These are phyloP conservation scores for Phytophthora europaea DNA, from an alignment of 352 stramenopile genomes.

Conservation along the genomic window DNA sequence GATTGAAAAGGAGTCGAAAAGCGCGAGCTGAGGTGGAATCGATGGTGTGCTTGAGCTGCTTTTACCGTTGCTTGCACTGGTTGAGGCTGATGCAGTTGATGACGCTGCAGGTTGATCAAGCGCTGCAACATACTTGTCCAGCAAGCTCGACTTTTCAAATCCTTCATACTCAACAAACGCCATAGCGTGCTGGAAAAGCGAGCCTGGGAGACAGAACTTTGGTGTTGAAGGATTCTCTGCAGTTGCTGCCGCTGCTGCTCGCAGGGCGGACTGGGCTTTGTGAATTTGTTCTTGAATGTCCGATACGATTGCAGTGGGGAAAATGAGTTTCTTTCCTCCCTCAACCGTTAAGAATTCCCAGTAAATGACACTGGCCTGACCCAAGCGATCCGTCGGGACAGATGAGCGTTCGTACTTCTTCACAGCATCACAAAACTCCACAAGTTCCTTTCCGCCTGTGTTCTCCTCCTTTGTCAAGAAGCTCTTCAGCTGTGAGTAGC, in stretches of 20 bases:
- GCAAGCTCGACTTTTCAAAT: conserved; percentile 75
- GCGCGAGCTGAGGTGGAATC: conserved; percentile 77
- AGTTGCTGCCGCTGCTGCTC: conserved; percentile 15
- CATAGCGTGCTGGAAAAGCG: conserved; percentile 81
- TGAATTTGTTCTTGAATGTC: conserved; percentile 79
- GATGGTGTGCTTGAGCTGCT: conserved; percentile 34
- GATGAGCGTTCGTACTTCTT: conserved; percentile 86
- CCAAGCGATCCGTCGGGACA: conserved; percentile 73
- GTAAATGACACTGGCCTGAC: conserved; percentile 82
- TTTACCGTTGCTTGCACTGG: conserved; percentile 38
- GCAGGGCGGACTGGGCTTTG: conserved; percentile 54
- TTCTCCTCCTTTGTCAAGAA: conserved; percentile 77
- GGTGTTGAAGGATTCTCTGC: conserved; percentile 24
- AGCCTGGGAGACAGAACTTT: conserved; percentile 48
- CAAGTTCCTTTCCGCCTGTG: conserved; percentile 64
- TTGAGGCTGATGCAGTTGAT: conserved; percentile 24
- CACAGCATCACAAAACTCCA: conserved; percentile 87
- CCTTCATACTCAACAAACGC: conserved; percentile 68
- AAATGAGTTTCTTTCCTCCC: conserved; percentile 67
- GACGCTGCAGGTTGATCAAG: conserved; percentile 59
- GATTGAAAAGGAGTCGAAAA: conserved; percentile 90
- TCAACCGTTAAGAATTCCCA: conserved; percentile 86
- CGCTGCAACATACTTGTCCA: conserved; percentile 85
- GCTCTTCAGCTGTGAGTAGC: conserved; percentile 82
- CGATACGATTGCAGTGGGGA: conserved; percentile 58